Base-by-base conservation (phyloP, 1,139 yeast genomes). In the Yamadazyma friedrichii region DNA sequence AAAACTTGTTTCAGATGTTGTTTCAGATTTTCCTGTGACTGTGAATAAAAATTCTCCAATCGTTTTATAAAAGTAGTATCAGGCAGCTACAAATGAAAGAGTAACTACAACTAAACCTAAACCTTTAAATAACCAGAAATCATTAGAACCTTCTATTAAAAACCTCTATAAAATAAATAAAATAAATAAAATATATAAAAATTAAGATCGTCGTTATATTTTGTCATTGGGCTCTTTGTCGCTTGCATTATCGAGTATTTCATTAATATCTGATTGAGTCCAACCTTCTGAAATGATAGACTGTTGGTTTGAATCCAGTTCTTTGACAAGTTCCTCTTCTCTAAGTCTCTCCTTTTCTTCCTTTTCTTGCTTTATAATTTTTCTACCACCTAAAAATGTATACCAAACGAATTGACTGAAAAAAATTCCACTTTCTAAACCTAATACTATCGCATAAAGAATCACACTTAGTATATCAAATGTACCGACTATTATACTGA, bases 381-480 rank as follows among this genome's bases (percentile, higher is more conserved):
- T 44, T 31, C 61, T 50, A 3, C 72, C 65, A 1, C 63, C 74
- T 42, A 88, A 65, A 8, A 20, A 20, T 25, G 82, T 45, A 54
- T 79, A 75, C 96, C 96, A 89, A 8, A 84, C 64, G 12, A 70
- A 53, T 40, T 88, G 96, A 43, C 88, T 77, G 0, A 66, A 34
- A 51, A 86, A 81, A 24, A 91, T 87, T 0, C 97, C 97, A 3
- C 81, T 46, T 56, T 91, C 98, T 55, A 89, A 58, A 0, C 65
- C 80, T 13, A 88, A 74, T 38, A 91, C 88, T 17, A 88, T 67
- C 9, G 80, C 75, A 58, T 89, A 91, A 35, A 89, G 67, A 0
- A 84, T 70, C 48, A 88, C 76, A 42, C 96, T 94, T 79, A 91
- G 76, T 29, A 82, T 61, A 58, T 89, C 96, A 65, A 85, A 62